Conservation (phyloP, 179 eudicot genomes). For the Sideroxylon spinosum region DNA sequence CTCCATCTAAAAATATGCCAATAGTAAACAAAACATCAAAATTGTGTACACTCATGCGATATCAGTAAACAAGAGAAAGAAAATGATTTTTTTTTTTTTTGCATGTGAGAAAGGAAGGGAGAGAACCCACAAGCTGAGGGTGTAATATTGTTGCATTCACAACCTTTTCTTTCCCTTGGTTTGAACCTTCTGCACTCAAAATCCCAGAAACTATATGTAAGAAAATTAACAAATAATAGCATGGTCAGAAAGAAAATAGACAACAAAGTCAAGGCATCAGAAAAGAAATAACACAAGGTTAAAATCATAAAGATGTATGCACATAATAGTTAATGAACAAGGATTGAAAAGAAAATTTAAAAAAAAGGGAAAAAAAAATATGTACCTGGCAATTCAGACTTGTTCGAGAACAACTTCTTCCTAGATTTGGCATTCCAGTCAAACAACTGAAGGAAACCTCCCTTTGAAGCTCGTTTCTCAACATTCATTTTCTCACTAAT, state of each 20-base stretch:
- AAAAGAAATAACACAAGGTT: neutral
- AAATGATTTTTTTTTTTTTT: neutral
- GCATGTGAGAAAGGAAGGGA: neutral
- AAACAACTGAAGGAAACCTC: conserved; percentile 80
- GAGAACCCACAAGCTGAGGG: conserved; percentile 43
- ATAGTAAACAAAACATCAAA: conserved; percentile 1
- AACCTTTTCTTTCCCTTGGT: conserved; percentile 47
- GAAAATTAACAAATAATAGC: neutral
- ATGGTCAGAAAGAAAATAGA: neutral
- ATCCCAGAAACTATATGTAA: neutral
- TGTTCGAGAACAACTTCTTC: conserved; percentile 72
- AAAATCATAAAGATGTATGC: neutral
- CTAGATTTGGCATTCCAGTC: conserved; percentile 91
- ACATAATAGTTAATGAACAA: neutral
- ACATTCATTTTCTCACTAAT: conserved; percentile 51
- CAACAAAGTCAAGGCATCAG: neutral
- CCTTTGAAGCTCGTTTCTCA: conserved; percentile 64
- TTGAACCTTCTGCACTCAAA: conserved; percentile 39
- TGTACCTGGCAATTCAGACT: conserved; percentile 55
- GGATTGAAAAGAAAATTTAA: neutral
- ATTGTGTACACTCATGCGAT: neutral
- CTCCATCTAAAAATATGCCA: conserved; percentile 40
- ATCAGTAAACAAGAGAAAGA: neutral
- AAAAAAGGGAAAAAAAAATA: neutral
- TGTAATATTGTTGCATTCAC: conserved; percentile 36